These are phyloP conservation scores for Cutaneotrichosporon sp. DNA, from an alignment of 1,284 basidiomycete genomes.

Conservation along the genomic window DNA sequence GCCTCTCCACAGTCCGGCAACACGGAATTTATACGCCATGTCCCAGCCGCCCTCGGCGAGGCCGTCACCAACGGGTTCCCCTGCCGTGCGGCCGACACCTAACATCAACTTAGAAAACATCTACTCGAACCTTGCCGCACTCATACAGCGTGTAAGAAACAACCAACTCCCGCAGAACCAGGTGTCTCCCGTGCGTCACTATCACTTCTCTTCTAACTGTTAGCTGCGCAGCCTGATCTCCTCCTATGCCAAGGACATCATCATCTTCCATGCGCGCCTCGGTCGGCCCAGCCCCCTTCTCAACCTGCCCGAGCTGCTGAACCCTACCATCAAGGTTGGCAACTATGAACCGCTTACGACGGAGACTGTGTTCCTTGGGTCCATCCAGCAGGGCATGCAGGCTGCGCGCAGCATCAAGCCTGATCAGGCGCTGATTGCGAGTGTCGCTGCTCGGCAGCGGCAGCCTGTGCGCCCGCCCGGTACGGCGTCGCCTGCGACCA, in stretches of 20 bases:
- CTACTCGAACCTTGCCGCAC: conserved; percentile 26
- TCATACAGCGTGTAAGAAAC: conserved; percentile 25
- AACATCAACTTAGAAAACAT: conserved; percentile 27
- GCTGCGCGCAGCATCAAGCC: conserved; percentile 18
- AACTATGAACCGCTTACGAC: conserved; percentile 22
- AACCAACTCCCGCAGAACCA: conserved; percentile 21
- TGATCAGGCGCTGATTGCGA: conserved; percentile 21
- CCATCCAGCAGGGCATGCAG: conserved; percentile 18
- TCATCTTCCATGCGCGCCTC: conserved; percentile 29
- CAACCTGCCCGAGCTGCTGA: conserved; percentile 29
- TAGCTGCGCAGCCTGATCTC: conserved; percentile 27
- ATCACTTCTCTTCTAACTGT: not conserved
- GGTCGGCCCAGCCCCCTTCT: conserved; percentile 24
- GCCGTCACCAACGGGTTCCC: conserved; percentile 23
- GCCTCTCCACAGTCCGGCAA: not conserved
- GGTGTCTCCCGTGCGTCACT: conserved; percentile 19
- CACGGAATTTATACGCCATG: not conserved
- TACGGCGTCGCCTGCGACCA: not conserved
- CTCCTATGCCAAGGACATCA: conserved; percentile 27
- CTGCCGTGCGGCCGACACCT: conserved; percentile 15
- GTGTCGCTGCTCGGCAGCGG: conserved; percentile 15
- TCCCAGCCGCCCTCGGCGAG: conserved; percentile 18
- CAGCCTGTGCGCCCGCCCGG: conserved; percentile 7
- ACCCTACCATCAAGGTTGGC: conserved; percentile 25
- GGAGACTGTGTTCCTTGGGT: conserved; percentile 21